A percentile compares a stretch with the other conserved stretches of the same genome.
Conservation (phyloP, 1,284 basidiomycete genomes). For the Lignosus rhinocerotis region DNA sequence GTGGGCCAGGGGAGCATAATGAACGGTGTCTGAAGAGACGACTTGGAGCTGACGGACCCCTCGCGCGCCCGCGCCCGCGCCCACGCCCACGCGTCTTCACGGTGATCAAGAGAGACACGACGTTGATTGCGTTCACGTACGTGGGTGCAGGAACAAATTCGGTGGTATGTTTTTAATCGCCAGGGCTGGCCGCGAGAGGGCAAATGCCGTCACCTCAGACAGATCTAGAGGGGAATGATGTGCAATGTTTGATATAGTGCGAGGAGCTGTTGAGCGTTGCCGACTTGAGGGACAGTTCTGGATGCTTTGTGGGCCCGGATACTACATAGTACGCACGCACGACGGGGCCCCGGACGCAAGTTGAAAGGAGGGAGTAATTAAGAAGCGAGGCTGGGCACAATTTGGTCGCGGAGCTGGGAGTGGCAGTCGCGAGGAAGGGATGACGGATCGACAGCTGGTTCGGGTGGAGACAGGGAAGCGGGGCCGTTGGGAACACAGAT, state of each 20-base stretch:
- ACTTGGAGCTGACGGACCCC: background rate
- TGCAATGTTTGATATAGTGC: background rate
- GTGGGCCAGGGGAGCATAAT: too few relatives aligned
- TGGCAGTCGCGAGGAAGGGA: background rate
- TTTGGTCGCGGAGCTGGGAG: background rate
- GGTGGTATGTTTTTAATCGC: too few relatives aligned
- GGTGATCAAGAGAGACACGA: background rate
- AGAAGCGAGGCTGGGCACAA: background rate
- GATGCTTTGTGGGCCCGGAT: too few relatives aligned
- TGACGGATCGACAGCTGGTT: conserved; percentile 5
- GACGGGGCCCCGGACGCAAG: background rate
- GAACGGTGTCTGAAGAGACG: too few relatives aligned
- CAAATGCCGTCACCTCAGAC: too few relatives aligned
- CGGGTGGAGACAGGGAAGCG: background rate
- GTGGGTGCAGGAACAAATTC: background rate
- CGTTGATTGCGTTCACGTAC: conserved; percentile 1
- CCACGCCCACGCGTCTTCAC: background rate
- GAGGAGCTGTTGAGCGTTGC: background rate
- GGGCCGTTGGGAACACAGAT: background rate
- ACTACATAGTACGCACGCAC: background rate
- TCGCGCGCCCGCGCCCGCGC: background rate
- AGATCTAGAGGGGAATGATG: too few relatives aligned
- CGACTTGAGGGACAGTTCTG: background rate
- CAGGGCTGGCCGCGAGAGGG: too few relatives aligned
- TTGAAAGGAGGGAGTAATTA: too few relatives aligned